phyloP scores from a whole-genome alignment of 1,284 basidiomycete genomes.

The Cerrena zonata region DNA sequence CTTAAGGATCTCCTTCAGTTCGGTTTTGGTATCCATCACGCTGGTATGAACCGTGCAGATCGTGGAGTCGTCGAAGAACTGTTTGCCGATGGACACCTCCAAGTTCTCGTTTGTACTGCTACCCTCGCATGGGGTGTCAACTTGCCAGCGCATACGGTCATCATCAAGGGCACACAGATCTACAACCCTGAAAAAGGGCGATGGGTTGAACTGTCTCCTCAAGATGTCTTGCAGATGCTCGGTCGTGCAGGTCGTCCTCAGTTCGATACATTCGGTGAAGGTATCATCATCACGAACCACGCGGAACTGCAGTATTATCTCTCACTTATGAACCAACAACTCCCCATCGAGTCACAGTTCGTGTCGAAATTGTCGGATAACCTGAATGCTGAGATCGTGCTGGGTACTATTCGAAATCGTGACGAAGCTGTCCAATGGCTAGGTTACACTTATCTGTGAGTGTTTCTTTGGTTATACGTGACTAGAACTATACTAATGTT shows the following conservation, averaged over 20 bases:
- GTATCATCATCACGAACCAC: constrained; percentile 98
- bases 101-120: constrained; percentile 94
- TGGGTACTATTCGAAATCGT: constrained; percentile 90
- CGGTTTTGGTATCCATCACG: constrained; percentile 96
- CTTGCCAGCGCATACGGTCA: constrained; percentile 93
- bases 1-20: constrained; percentile 90
- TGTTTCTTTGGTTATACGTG: constrained; percentile 13
- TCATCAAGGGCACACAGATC: constrained; percentile 99
- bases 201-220: constrained; percentile 93
- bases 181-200: constrained; percentile 98
- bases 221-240: constrained; percentile 98
- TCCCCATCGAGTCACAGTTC: constrained; percentile 96
- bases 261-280: constrained; percentile 96
- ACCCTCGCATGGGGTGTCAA: constrained; percentile 99
- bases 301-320: constrained; percentile 95
- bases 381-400: constrained; percentile 94
- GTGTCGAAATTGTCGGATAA: constrained; percentile 92
- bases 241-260: constrained; percentile 96
- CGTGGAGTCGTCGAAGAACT: constrained; percentile 91
- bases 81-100: constrained; percentile 88
- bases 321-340: constrained; percentile 87
- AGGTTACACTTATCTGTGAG: constrained; percentile 88
- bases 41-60: constrained; percentile 96
- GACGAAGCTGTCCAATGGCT: constrained; percentile 98
- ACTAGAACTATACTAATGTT: no score